Percentiles rank a stretch among this genome's conserved stretches.
These are phyloP conservation scores for Beta lomatogona DNA, from an alignment of 179 eudicot genomes.

Conservation along the genomic window DNA sequence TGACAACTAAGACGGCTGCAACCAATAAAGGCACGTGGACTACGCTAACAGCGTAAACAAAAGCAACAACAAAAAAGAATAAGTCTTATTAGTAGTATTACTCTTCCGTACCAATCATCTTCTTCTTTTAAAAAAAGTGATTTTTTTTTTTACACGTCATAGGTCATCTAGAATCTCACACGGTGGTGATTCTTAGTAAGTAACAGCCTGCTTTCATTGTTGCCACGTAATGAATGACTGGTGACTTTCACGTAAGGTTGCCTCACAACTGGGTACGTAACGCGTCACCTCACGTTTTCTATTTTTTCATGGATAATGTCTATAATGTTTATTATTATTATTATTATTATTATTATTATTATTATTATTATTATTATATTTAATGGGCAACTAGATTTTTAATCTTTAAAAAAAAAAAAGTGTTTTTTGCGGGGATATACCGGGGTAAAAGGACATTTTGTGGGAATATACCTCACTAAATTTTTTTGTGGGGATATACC, in stretches of 20 bases:
- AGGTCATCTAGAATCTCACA: background rate
- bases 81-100: background rate
- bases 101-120: background rate
- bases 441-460: too few relatives aligned
- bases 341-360: too few relatives aligned
- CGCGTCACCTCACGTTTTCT: background rate
- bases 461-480: too few relatives aligned
- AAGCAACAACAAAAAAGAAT: background rate
- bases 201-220: background rate
- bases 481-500: too few relatives aligned
- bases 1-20: slow-evolving; percentile 10
- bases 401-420: too few relatives aligned
- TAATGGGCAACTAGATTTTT: too few relatives aligned
- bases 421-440: too few relatives aligned
- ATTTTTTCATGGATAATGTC: too few relatives aligned
- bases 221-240: slow-evolving; percentile 16
- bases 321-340: too few relatives aligned
- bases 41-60: slow-evolving; percentile 18
- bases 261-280: slow-evolving; percentile 16
- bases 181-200: background rate
- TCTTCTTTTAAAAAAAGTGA: background rate
- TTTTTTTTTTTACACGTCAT: background rate
- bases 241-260: slow-evolving; percentile 21
- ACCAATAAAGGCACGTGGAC: slow-evolving; percentile 13
- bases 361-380: too few relatives aligned